A percentile compares a stretch with the other conserved stretches of the same genome.
These are phyloP conservation scores for Ustanciosporium gigantosporum DNA, from an alignment of 1,284 basidiomycete species.

Conservation along the genomic window DNA sequence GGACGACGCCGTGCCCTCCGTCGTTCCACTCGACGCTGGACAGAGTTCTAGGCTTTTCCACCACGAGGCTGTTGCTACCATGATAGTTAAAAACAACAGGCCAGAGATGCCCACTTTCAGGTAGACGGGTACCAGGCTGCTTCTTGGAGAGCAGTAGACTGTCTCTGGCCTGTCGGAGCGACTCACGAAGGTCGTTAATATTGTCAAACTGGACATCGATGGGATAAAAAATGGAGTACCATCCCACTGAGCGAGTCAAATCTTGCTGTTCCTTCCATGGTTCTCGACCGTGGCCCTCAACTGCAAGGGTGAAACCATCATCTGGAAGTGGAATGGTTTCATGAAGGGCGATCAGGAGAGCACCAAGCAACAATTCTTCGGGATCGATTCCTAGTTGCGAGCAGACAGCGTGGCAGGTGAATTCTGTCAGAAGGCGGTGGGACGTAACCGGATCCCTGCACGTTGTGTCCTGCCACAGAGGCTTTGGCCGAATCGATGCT, in stretches of 20 bases:
- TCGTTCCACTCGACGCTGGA: not conserved
- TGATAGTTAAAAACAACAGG: constrained; percentile 1
- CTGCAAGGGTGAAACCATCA: not conserved
- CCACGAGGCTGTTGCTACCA: not conserved
- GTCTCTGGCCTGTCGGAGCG: not conserved
- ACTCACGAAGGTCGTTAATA: not conserved
- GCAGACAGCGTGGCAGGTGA: not conserved
- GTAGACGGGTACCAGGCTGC: not conserved
- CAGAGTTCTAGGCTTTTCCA: too few species aligned
- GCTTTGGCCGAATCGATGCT: not conserved
- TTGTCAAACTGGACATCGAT: not conserved
- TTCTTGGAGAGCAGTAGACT: not conserved
- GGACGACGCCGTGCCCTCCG: not conserved
- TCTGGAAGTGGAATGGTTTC: not conserved
- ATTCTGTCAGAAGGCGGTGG: not conserved
- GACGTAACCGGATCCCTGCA: not conserved
- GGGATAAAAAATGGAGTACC: not conserved
- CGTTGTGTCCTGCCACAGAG: not conserved
- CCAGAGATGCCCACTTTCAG: not conserved
- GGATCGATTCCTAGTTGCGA: not conserved
- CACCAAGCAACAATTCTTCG: not conserved
- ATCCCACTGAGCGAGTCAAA: not conserved
- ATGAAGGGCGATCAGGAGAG: not conserved
- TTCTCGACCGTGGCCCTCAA: not conserved
- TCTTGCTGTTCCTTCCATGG: not conserved